These are phyloP conservation scores for Amanita pseudoporphyria DNA, from an alignment of 768 basidiomycete genomes.

Conservation along the genomic window DNA sequence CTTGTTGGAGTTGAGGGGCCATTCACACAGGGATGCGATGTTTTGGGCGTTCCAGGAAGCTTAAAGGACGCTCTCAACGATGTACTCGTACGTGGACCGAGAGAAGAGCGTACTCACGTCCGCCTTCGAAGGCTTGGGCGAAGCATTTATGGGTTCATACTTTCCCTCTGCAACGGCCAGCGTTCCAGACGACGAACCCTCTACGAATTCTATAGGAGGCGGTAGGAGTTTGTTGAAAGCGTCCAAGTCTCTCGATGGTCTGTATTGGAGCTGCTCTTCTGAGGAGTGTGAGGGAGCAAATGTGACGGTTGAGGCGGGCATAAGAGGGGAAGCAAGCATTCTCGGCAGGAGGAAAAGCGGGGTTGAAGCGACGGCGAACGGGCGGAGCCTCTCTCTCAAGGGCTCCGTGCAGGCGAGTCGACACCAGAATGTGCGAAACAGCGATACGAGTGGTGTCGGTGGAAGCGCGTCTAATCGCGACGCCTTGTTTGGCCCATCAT, in stretches of 20 bases:
- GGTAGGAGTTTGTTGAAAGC: constrained; percentile 72
- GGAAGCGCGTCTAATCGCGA: background rate
- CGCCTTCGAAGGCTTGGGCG: constrained; percentile 39
- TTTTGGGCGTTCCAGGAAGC: constrained; percentile 13
- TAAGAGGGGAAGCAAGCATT: constrained; percentile 64
- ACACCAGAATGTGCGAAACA: background rate
- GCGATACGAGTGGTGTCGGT: background rate
- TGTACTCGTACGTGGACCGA: background rate
- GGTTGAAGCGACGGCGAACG: background rate
- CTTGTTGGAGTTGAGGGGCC: constrained; percentile 15
- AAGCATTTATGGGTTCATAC: constrained; percentile 74
- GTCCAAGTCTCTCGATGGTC: constrained; percentile 63
- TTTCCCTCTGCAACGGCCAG: constrained; percentile 64
- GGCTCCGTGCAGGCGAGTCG: background rate
- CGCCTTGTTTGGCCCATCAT: background rate
- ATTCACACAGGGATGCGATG: constrained; percentile 11
- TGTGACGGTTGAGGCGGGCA: constrained; percentile 31
- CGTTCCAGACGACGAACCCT: constrained; percentile 73
- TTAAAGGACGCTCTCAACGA: constrained; percentile 5
- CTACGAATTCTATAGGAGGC: constrained; percentile 75
- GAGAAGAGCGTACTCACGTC: constrained; percentile 32
- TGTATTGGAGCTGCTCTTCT: constrained; percentile 46
- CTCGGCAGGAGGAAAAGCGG: constrained; percentile 12
- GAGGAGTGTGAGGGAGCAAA: constrained; percentile 41
- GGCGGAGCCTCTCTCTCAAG: background rate